Evolutionary conservation across 495 filamentous ascomycete genomes (phyloP).

Genomic region (Penicillium paxilli): DNA sequence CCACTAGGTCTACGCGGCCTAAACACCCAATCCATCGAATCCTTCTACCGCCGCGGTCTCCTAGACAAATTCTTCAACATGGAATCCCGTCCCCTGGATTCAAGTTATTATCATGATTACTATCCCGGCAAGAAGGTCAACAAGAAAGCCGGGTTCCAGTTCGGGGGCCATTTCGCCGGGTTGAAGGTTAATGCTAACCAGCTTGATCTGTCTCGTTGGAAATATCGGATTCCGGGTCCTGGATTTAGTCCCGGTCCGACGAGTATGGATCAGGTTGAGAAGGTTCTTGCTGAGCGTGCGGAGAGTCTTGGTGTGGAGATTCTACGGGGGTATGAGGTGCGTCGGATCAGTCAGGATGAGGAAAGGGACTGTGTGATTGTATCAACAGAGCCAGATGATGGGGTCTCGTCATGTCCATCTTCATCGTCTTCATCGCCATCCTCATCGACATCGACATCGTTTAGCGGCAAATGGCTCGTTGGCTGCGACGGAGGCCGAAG

Average conservation of each 20-base stretch:
- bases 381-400: not conserved
- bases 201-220: constrained; percentile 20
- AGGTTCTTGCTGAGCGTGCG: constrained; percentile 17
- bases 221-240: constrained; percentile 25
- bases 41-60: constrained; percentile 33
- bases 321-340: constrained; percentile 17
- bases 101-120: too few species aligned
- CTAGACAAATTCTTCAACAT: constrained; percentile 18
- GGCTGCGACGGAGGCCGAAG: constrained; percentile 27
- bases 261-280: constrained; percentile 16
- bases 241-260: constrained; percentile 7
- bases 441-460: not conserved
- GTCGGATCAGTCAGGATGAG: constrained; percentile 1
- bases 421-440: too few species aligned
- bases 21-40: constrained; percentile 27
- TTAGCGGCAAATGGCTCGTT: constrained; percentile 17
- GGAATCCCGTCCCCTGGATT: too few species aligned
- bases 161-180: constrained; percentile 33
- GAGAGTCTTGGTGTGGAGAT: constrained; percentile 27
- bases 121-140: too few species aligned
- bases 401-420: too few species aligned
- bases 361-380: constrained; percentile 1
- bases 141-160: constrained; percentile 12
- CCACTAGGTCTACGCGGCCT: constrained; percentile 26
- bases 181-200: constrained; percentile 24